Conservation (phyloP, 73 alveolate genomes). For the Paramecium caudatum region DNA sequence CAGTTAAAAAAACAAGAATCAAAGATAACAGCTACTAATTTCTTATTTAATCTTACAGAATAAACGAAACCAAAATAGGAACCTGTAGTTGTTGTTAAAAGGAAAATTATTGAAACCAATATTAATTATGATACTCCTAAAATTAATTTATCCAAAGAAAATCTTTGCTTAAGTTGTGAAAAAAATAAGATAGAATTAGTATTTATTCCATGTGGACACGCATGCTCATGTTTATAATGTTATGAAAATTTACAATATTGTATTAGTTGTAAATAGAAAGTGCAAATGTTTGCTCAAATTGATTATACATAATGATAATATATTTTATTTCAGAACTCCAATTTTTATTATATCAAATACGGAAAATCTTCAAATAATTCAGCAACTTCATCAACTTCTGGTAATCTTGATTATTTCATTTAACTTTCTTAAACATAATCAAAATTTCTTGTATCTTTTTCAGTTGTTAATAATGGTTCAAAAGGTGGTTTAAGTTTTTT, state of each 20-base stretch:
- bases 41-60: conserved; percentile 24
- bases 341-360: not conserved
- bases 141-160: not conserved
- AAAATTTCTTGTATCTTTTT: conserved; percentile 46
- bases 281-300: not conserved
- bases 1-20: conserved; percentile 22
- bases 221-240: conserved; percentile 75
- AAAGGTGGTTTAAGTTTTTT: conserved; percentile 58
- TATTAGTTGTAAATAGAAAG: conserved; percentile 61
- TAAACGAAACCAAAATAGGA: not conserved
- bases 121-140: conserved; percentile 27
- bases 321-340: not conserved
- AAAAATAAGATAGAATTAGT: conserved; percentile 76
- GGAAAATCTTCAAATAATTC: conserved; percentile 60
- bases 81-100: not conserved
- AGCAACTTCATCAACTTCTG: not conserved
- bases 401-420: conserved; percentile 1
- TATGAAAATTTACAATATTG: conserved; percentile 9
- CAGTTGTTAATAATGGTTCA: conserved; percentile 27
- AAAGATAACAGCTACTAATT: conserved; percentile 12
- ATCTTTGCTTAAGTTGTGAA: conserved; percentile 76
- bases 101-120: not conserved
- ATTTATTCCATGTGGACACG: conserved; percentile 84
- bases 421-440: conserved; percentile 41
- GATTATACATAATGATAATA: not conserved